Conservation (phyloP, 2,329 filamentous ascomycete species). For the Alternaria sp. region DNA sequence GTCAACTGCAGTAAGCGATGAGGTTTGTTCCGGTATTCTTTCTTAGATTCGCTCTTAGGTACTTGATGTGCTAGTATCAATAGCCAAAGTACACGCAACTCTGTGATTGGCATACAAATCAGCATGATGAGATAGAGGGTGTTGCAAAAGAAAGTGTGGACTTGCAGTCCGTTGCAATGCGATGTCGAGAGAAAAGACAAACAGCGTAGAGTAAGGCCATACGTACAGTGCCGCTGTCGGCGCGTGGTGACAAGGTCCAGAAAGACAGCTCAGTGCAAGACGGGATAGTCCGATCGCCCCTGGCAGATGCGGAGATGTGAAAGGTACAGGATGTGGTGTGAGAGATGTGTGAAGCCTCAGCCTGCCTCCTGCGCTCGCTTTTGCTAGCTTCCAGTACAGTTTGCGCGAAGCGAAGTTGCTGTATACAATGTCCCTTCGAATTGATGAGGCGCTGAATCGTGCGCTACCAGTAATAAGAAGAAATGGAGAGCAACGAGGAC, state of each 20-base stretch:
- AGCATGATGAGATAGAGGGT: slow-evolving; percentile 41
- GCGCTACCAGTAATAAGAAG: slow-evolving; percentile 36
- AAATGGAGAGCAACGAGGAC: slow-evolving; percentile 24
- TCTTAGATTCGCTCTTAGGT: slow-evolving; percentile 52
- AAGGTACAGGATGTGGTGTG: slow-evolving; percentile 47
- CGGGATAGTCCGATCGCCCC: slow-evolving; percentile 49
- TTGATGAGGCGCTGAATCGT: slow-evolving; percentile 29
- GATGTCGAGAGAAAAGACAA: slow-evolving; percentile 23
- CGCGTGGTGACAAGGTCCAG: slow-evolving; percentile 43
- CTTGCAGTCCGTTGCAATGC: slow-evolving; percentile 23
- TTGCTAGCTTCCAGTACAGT: slow-evolving; percentile 39
- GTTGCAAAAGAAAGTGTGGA: slow-evolving; percentile 22
- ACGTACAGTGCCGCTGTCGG: slow-evolving; percentile 52
- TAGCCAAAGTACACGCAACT: slow-evolving; percentile 51
- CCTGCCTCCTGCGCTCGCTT: slow-evolving; percentile 36
- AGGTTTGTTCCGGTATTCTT: slow-evolving; percentile 37
- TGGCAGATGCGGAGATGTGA: slow-evolving; percentile 51
- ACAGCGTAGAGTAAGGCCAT: slow-evolving; percentile 48
- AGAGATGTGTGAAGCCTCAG: slow-evolving; percentile 41
- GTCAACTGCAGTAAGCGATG: slow-evolving; percentile 36
- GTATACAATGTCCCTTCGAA: slow-evolving; percentile 39
- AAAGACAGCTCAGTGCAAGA: slow-evolving; percentile 47
- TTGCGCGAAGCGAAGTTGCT: slow-evolving; percentile 30
- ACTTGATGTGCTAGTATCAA: slow-evolving; percentile 48
- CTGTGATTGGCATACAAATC: slow-evolving; percentile 47